Percentiles rank a stretch among this genome's conserved stretches.
Evolutionary conservation across 2,329 filamentous ascomycete genomes (phyloP).

Genomic region (Pseudomassariella vexata): DNA sequence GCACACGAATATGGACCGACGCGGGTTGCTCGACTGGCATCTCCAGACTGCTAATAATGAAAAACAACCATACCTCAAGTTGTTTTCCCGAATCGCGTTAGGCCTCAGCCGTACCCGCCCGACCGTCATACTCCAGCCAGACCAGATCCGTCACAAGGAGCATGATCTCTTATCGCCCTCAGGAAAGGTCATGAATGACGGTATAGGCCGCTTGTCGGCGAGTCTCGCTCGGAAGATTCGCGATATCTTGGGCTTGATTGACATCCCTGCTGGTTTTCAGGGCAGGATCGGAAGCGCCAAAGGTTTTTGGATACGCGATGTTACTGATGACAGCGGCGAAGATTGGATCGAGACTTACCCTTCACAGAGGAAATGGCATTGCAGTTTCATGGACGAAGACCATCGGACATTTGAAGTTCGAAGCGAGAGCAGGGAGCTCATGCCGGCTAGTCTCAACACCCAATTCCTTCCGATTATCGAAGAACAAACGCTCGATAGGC

Average conservation of each 20-base stretch:
- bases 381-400: conserved; percentile 37
- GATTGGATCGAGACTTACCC: conserved; percentile 62
- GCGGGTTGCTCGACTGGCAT: conserved; percentile 47
- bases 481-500: conserved; percentile 45
- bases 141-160: conserved; percentile 36
- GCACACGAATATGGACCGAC: conserved; percentile 22
- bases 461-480: conserved; percentile 66
- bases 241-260: conserved; percentile 39
- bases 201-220: conserved; percentile 60
- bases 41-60: conserved; percentile 39
- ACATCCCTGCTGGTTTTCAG: conserved; percentile 62
- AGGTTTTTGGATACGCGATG: conserved; percentile 66
- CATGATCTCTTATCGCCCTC: conserved; percentile 33
- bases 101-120: conserved; percentile 46
- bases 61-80: conserved; percentile 43
- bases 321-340: conserved; percentile 33
- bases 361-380: conserved; percentile 65
- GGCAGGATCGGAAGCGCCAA: conserved; percentile 68
- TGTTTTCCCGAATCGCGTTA: conserved; percentile 52
- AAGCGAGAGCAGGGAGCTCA: conserved; percentile 38
- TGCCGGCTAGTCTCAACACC: conserved; percentile 53
- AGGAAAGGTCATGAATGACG: conserved; percentile 56
- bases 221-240: conserved; percentile 50
- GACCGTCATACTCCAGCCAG: conserved; percentile 36
- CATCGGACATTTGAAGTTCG: conserved; percentile 63